These are phyloP conservation scores for Gossypium arboreum DNA, from an alignment of 345 rosid genomes.

Conservation along the genomic window DNA sequence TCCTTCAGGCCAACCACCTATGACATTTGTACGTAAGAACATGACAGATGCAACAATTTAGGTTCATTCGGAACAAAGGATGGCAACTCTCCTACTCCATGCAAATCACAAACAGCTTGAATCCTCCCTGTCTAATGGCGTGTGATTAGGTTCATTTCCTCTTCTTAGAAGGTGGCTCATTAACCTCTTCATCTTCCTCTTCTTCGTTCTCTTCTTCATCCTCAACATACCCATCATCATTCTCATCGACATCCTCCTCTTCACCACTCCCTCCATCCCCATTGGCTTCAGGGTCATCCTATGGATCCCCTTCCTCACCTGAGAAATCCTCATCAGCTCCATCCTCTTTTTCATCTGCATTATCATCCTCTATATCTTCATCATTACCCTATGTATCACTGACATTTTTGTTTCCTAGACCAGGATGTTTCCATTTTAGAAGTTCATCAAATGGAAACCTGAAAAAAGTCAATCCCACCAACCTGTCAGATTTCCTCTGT, in stretches of 20 bases:
- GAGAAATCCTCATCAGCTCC: constrained; percentile 50
- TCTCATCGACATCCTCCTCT: constrained; percentile 34
- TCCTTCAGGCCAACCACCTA: not conserved
- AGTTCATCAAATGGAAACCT: constrained; percentile 46
- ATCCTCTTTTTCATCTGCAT: constrained; percentile 30
- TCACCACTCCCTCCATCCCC: constrained; percentile 50
- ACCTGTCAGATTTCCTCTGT: not conserved
- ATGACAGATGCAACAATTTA: not conserved
- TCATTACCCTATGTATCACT: constrained; percentile 48
- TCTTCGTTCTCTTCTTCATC: constrained; percentile 34
- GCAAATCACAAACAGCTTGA: constrained; percentile 16
- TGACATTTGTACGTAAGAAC: not conserved
- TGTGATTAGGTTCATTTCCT: constrained; percentile 40
- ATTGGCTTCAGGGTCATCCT: constrained; percentile 55
- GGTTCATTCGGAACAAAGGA: not conserved
- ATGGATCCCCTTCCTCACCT: constrained; percentile 50
- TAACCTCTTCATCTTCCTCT: constrained; percentile 50
- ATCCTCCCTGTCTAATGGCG: constrained; percentile 14
- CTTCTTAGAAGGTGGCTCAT: constrained; percentile 60
- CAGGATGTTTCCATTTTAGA: constrained; percentile 29
- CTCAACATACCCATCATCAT: constrained; percentile 14
- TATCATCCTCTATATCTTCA: constrained; percentile 38
- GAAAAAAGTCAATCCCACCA: constrained; percentile 1
- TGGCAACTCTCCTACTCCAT: constrained; percentile 15
- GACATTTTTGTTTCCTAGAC: constrained; percentile 47